Evolutionary conservation across 805 yeast species (phyloP).

Genomic region (Lipomyces sp.): DNA sequence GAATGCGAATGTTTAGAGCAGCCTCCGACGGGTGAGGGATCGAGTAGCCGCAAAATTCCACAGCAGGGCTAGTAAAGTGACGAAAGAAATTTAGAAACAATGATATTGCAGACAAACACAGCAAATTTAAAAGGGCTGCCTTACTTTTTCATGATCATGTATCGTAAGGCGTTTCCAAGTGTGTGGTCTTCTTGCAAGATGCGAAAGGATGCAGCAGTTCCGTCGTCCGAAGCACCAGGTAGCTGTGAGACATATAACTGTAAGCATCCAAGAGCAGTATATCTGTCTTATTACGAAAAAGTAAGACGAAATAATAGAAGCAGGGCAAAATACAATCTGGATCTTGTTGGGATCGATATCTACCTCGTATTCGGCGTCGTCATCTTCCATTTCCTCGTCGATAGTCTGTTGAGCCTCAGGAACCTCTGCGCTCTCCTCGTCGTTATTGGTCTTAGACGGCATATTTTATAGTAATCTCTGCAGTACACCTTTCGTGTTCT

Average conservation of each 20-base stretch:
- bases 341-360: slow-evolving; percentile 36
- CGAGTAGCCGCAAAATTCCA: slow-evolving; percentile 96
- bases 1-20: slow-evolving; percentile 84
- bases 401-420: too few species aligned
- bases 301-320: too few species aligned
- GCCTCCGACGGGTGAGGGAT: slow-evolving; percentile 97
- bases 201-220: slow-evolving; percentile 91
- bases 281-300: neutral
- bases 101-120: neutral
- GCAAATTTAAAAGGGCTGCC: neutral
- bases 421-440: too few species aligned
- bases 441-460: too few species aligned
- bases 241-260: slow-evolving; percentile 38
- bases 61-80: slow-evolving; percentile 59
- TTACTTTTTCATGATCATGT: slow-evolving; percentile 88
- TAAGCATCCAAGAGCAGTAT: neutral
- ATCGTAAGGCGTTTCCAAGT: slow-evolving; percentile 87
- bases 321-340: slow-evolving; percentile 30
- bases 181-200: slow-evolving; percentile 94
- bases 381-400: neutral
- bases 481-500: too few species aligned
- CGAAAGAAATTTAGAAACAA: neutral
- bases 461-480: too few species aligned
- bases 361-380: slow-evolving; percentile 7
- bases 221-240: slow-evolving; percentile 90